Percentiles rank a stretch among this genome's conserved stretches.
Conservation (phyloP, 441 rosid species). For the Populus hybrid region DNA sequence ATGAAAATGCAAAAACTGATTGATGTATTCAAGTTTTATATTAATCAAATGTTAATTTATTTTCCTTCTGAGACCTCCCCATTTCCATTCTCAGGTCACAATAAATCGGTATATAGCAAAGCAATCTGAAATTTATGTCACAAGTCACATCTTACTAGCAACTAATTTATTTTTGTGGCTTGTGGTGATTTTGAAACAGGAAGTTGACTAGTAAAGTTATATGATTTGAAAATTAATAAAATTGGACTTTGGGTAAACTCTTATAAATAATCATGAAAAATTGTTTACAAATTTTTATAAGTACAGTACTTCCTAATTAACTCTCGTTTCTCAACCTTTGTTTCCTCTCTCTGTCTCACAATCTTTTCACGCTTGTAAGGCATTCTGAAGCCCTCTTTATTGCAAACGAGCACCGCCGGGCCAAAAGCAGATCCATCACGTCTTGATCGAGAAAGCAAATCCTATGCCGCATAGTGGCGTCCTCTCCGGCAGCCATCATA, state of each 20-base stretch:
- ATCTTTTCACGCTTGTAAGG: constrained; percentile 89
- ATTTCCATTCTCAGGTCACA: background rate
- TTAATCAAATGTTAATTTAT: constrained; percentile 1
- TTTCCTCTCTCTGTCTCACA: constrained; percentile 95
- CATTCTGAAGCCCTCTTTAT: constrained; percentile 91
- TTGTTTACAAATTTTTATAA: no score
- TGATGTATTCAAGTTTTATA: constrained; percentile 7
- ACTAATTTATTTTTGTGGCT: no score
- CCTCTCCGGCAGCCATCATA: no score
- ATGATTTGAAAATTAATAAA: no score
- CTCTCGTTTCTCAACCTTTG: constrained; percentile 52
- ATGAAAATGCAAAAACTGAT: constrained; percentile 36
- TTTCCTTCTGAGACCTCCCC: background rate
- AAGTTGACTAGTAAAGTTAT: no score
- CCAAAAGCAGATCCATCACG: constrained; percentile 95
- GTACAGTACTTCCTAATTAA: no score
- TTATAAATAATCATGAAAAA: no score
- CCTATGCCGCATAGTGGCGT: constrained; percentile 35
- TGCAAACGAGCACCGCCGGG: constrained; percentile 80
- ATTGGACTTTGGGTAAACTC: no score
- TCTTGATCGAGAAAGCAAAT: constrained; percentile 86
- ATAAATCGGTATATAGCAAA: background rate
- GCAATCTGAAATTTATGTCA: no score
- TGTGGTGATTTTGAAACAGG: no score
- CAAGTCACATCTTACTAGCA: no score